Evolutionary conservation across 345 rosid genomes (phyloP), one percentile per base, ranked within the genome.

Genomic region (Carallia brachiata): DNA sequence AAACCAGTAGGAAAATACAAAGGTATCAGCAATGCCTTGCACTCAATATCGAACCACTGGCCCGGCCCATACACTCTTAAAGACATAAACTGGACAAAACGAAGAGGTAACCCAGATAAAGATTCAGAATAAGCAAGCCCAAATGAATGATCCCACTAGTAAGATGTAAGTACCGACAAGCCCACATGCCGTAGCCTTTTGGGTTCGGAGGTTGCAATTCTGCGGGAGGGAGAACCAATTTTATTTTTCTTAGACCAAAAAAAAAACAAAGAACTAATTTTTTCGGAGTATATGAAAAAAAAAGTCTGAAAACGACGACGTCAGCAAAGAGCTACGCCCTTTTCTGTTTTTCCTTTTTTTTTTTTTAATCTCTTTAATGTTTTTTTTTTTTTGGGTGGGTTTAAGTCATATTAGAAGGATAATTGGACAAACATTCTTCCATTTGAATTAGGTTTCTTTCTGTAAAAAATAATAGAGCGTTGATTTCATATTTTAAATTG

Each of bases 281-380:
- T 30, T 80, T 72, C 60, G 97, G 97, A 78, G 98, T 89, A 71
- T 67, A 77, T 34, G 3, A 50, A 50, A 65, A 65, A 2, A 2
- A 19, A 62, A 23, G 44, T 44, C 1, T 44, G 12, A 44, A 44
- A 44, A 12, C 50, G 50, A 12, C 17, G 50, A 44, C 50, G 50
- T 44, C 12, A 15, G 12, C 17, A 12, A 44, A 3, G 16, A 44
- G 12, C 16, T 10, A 44, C 1, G 16, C 16, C 2, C 10, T 12
- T 12, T 9, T 9, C 8, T 40, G 2, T 12, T 2, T 3, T 44
- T 3, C 13, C 1, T 10, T 2, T 44, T 2, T 37, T 37, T 37
- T 6, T 37, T 6, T 6, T 37, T 6, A 23, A 23, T 23, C 23
- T 23, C 5, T 36, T 6, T 4, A 1, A n/a, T n/a, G n/a, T 9